phyloP scores from a whole-genome alignment of 805 yeast genomes.

The Nakazawaea sp. region DNA sequence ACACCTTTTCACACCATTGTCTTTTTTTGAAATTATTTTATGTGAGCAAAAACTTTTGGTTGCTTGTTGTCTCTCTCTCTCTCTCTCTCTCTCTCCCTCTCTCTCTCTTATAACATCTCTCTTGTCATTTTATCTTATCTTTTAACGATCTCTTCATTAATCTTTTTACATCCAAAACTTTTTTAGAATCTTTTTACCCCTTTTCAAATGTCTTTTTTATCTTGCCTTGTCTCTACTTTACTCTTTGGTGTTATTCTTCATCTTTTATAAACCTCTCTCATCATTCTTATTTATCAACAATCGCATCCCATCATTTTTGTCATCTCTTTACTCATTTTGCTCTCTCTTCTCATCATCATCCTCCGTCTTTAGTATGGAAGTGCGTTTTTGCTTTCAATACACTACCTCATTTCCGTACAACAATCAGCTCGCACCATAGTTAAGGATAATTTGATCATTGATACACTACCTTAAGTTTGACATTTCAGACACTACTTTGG shows the following conservation, averaged over 20 bases:
- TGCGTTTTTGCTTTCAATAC: too few relatives aligned
- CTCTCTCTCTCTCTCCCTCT: background rate
- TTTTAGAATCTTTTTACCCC: background rate
- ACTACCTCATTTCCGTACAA: too few relatives aligned
- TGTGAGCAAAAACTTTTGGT: background rate
- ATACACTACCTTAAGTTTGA: too few relatives aligned
- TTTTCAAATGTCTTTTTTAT: background rate
- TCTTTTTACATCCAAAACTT: background rate
- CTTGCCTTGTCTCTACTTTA: background rate
- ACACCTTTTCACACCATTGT: background rate
- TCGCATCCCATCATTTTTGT: constrained; percentile 1
- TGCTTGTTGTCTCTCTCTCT: background rate
- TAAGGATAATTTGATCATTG: too few relatives aligned
- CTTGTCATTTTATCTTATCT: background rate
- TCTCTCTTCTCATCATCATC: constrained; percentile 14
- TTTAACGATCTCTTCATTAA: constrained; percentile 2
- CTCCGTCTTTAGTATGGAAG: too few relatives aligned
- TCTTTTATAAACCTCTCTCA: background rate
- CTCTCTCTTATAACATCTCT: background rate
- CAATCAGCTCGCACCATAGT: too few relatives aligned
- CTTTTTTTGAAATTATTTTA: background rate
- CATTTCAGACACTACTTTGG: too few relatives aligned
- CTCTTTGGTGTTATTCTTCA: constrained; percentile 1
- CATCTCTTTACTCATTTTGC: background rate
- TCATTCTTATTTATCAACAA: background rate